Evolutionary conservation across 2,329 filamentous ascomycete genomes (phyloP), one percentile per base, ranked within the genome.

Genomic region (Sporothrix variecibatus): DNA sequence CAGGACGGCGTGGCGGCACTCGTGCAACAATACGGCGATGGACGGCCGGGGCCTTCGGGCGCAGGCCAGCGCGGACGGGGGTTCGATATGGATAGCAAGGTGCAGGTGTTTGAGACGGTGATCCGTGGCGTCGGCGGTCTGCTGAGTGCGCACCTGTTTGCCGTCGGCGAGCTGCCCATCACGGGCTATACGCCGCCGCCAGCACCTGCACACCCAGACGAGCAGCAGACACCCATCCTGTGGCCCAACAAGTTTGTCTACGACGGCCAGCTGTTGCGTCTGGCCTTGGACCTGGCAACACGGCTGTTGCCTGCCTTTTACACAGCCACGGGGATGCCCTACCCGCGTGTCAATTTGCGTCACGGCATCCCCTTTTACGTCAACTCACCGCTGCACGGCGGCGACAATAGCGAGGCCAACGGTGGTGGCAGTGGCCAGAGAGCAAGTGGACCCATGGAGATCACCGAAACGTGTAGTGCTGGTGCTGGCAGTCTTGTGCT

Each of bases 101-200:
- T 99, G 1, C 95, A 99, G 83, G 94, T 99, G 53, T 99, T 99
- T 80, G 96, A 99, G 85, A 98, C 95, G 0, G 95, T 97, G 49
- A 99, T 99, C 78, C 89, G 96, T 74, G 96, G 95, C 20, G 89
- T 97, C 64, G 96, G 96, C 17, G 96, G 96, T 0, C 85, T 99
- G 73, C 84, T 99, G 77, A 98, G 95, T 79, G 94, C 95, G 1
- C 96, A 99, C 83, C 85, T 98, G 58, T 99, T 99, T 81, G 95
- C 96, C 15, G 87, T 94, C 28, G 96, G 95, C 46, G 94, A 97
- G 74, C 84, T 99, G 73, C 96, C 96, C 0, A 97, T 98, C 73
- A 85, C 87, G 17, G 92, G 93, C 51, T 98, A 98, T 80, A 84
- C 85, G 60, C 84, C 82, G 75, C 78, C 88, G 31, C 84, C 89